Base-by-base conservation (phyloP, 2,329 filamentous ascomycete genomes). In the Phyllosticta paracitricarpa region DNA sequence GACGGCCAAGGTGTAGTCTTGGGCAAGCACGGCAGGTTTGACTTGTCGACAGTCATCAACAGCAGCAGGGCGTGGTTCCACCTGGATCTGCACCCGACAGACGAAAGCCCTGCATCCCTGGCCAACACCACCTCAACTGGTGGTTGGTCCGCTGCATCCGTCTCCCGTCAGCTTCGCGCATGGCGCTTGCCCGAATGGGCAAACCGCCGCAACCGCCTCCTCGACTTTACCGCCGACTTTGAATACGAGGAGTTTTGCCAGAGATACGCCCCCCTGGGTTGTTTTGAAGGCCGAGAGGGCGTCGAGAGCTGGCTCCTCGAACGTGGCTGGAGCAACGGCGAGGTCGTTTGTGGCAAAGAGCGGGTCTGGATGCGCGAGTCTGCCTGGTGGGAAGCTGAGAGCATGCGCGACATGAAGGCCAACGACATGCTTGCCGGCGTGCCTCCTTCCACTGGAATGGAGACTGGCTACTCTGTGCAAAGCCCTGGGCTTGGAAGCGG, bases 351-450 rank as follows among this genome's bases (percentile, higher is more conserved):
- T 33, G 94, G 94, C 61, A 87, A 86, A 62, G 91, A 97, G 73
- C 89, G 94, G 33, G 86, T 99, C 52, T 99, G 94, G 94, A 92
- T 97, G 79, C 85, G 93, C 57, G 94, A 99, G 75, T 82, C 79
- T 62, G 89, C 92, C 2, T 99, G 94, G 93, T 97, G 93, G 93
- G 93, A 97, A 75, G 93, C 92, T 4, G 94, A 99, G 76, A 89
- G 84, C 64, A 96, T 97, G 89, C 85, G 97, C 28, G 94, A 99
- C 69, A 80, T 95, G 68, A 93, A 94, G 74, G 84, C 87, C 1
- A 79, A 58, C 65, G 52, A 59, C 65, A 61, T 68, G 30, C 72
- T 79, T 5, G 79, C 77, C 54, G 76, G 80, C 63, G 72, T 79
- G 6, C 79, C 83, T 62, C 79, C 78, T 28, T 80, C 81, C 28